Evolutionary conservation across 768 basidiomycete species (phyloP).

Genomic region (Lactarius pseudohatsudake): DNA sequence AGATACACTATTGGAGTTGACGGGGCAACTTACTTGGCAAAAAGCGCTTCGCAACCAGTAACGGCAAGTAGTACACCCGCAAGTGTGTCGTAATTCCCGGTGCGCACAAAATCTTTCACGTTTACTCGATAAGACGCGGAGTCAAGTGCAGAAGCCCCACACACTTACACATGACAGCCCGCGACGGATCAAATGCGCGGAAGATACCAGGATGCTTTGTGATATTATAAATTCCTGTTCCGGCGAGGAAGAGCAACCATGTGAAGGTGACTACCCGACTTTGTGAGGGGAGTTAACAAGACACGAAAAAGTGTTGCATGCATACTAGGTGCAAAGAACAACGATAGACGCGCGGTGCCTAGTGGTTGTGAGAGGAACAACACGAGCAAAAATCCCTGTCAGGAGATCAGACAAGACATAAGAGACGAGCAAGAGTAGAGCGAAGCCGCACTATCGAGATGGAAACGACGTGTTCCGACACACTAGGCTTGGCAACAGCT

Average conservation of each 20-base stretch:
- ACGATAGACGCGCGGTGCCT: conserved; percentile 52
- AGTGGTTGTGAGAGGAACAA: conserved; percentile 62
- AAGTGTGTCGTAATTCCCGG: conserved; percentile 57
- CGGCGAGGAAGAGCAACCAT: conserved; percentile 55
- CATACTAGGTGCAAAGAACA: conserved; percentile 55
- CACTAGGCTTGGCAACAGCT: conserved; percentile 54
- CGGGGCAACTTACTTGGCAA: conserved; percentile 51
- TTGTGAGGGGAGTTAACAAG: background rate
- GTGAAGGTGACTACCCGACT: conserved; percentile 46
- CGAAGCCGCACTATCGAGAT: conserved; percentile 56
- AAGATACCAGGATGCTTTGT: conserved; percentile 55
- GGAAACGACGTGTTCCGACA: conserved; percentile 46
- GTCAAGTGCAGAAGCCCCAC: background rate
- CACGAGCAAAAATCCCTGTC: conserved; percentile 52
- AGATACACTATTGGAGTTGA: background rate
- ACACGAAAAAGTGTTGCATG: background rate
- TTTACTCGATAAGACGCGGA: background rate
- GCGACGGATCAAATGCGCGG: conserved; percentile 65
- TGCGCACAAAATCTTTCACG: conserved; percentile 61
- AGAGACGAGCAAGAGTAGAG: background rate
- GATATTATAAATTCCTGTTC: conserved; percentile 59
- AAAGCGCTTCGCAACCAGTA: conserved; percentile 68
- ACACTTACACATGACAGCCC: conserved; percentile 55
- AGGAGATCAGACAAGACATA: background rate
- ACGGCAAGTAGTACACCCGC: conserved; percentile 63